Conservation (phyloP, 2,329 filamentous ascomycete genomes). For the Sphaceloma murrayae region DNA sequence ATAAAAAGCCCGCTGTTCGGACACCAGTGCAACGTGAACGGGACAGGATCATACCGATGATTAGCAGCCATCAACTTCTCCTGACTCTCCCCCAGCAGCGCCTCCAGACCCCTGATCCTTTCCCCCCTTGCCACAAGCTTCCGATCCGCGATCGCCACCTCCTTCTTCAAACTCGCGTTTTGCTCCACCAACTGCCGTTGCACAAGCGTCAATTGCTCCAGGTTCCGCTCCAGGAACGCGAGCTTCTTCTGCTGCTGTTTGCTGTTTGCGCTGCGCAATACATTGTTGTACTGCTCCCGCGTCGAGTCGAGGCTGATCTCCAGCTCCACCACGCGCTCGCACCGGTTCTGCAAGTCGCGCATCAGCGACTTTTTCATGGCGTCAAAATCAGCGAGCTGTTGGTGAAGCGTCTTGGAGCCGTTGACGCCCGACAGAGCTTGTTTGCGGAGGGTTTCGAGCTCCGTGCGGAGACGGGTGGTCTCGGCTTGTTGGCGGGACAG, state of each 20-base stretch:
- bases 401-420: constrained; percentile 76
- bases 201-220: constrained; percentile 94
- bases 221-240: constrained; percentile 95
- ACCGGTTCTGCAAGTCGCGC: constrained; percentile 96
- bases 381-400: constrained; percentile 97
- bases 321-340: constrained; percentile 90
- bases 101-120: constrained; percentile 88
- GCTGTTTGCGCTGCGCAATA: constrained; percentile 92
- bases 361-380: constrained; percentile 99
- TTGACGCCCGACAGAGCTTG: constrained; percentile 50
- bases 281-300: constrained; percentile 97
- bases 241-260: constrained; percentile 99
- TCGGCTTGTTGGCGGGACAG: constrained; percentile 70
- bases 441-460: constrained; percentile 76
- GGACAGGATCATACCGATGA: constrained; percentile 67
- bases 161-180: constrained; percentile 95
- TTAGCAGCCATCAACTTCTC: constrained; percentile 97
- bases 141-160: constrained; percentile 94
- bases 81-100: constrained; percentile 87
- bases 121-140: constrained; percentile 96
- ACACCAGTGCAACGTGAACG: no score
- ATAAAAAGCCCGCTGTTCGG: no score
- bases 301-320: constrained; percentile 97
- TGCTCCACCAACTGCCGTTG: constrained; percentile 97
- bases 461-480: constrained; percentile 67